Conservation (phyloP, 441 rosid genomes). For the Breynia disticha region DNA sequence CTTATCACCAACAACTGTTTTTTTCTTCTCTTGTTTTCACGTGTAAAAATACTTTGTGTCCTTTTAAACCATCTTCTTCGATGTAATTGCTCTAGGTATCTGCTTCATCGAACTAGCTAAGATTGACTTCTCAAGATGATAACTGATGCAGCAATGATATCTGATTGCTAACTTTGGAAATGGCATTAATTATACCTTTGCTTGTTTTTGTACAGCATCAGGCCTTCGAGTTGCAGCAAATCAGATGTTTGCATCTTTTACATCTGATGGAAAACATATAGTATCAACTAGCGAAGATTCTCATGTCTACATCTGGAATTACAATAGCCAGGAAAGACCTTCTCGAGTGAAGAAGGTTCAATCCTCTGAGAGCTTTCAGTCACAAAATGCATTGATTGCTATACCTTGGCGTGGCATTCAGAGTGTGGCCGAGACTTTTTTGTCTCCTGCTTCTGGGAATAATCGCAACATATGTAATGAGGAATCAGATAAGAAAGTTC, state of each 20-base stretch:
- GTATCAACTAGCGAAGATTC: slow-evolving; percentile 75
- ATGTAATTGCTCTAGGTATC: not conserved
- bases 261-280: slow-evolving; percentile 70
- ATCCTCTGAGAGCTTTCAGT: slow-evolving; percentile 59
- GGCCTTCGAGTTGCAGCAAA: slow-evolving; percentile 53
- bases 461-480: slow-evolving; percentile 1
- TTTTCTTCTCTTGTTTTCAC: not conserved
- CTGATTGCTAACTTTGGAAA: too few relatives aligned
- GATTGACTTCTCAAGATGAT: not conserved
- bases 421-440: slow-evolving; percentile 15
- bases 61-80: not conserved
- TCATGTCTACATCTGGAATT: slow-evolving; percentile 69
- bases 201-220: slow-evolving; percentile 13
- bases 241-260: slow-evolving; percentile 61
- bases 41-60: not conserved
- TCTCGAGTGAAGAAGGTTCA: slow-evolving; percentile 33
- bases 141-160: not conserved
- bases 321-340: slow-evolving; percentile 23
- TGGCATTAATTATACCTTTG: not conserved
- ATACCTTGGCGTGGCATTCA: slow-evolving; percentile 78
- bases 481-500: slow-evolving; percentile 20
- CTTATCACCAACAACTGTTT: slow-evolving; percentile 8
- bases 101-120: not conserved
- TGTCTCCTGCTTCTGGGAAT: slow-evolving; percentile 14
- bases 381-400: slow-evolving; percentile 65